Conservation (phyloP, 2,329 filamentous ascomycete genomes). For the Talaromyces marneffei region DNA sequence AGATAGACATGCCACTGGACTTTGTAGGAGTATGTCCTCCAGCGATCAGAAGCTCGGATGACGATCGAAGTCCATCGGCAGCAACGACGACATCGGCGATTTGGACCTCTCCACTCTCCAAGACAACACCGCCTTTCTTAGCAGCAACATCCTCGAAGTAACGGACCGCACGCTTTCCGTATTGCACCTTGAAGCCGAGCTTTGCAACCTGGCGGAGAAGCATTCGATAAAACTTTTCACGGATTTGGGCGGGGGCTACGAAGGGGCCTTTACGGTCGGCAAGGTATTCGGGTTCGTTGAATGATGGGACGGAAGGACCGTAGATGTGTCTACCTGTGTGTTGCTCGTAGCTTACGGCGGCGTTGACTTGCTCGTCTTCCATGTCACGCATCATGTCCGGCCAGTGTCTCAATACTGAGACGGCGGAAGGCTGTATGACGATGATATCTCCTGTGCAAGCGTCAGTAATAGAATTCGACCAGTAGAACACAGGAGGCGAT, state of each 20-base stretch:
- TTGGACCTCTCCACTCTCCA: background rate
- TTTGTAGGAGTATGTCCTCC: background rate
- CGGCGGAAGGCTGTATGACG: background rate
- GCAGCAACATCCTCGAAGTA: background rate
- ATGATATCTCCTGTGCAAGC: background rate
- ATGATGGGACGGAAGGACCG: background rate
- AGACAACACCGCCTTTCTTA: background rate
- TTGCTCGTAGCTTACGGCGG: background rate
- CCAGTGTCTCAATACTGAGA: background rate
- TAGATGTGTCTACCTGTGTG: background rate
- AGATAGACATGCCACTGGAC: background rate
- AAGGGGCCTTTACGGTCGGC: background rate
- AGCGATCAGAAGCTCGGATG: background rate
- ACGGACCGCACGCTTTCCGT: background rate
- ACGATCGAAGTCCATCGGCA: background rate
- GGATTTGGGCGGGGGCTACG: background rate
- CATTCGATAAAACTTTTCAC: background rate
- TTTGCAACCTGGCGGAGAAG: background rate
- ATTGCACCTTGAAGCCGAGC: background rate
- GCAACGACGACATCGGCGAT: slow-evolving; percentile 1
- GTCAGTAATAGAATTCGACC: background rate
- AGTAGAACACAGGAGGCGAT: background rate
- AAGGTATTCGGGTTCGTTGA: background rate
- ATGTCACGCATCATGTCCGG: background rate
- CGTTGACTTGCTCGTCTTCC: background rate